These are phyloP conservation scores for Draba incana DNA, from an alignment of 345 rosid species.

Conservation along the genomic window DNA sequence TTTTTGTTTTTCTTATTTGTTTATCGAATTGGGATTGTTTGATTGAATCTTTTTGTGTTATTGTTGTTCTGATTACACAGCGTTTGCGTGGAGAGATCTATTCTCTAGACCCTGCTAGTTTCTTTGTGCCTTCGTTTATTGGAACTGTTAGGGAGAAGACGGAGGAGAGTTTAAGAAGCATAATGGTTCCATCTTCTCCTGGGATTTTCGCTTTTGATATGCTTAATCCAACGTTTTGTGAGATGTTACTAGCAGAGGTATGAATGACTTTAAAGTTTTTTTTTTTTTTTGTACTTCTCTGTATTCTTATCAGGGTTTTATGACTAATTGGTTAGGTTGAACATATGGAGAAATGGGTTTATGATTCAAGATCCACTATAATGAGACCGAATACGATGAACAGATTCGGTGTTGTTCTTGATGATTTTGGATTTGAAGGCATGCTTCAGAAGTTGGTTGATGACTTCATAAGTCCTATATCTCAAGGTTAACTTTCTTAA, in stretches of 20 bases:
- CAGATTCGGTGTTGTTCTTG: slow-evolving; percentile 89
- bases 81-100: slow-evolving; percentile 73
- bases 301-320: slow-evolving; percentile 1
- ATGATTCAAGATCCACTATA: slow-evolving; percentile 63
- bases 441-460: slow-evolving; percentile 90
- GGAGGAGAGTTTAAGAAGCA: slow-evolving; percentile 65
- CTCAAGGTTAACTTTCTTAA: slow-evolving; percentile 55
- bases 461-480: slow-evolving; percentile 74
- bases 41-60: slow-evolving; percentile 16
- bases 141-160: slow-evolving; percentile 60
- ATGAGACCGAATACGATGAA: slow-evolving; percentile 99
- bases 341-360: slow-evolving; percentile 86
- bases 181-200: slow-evolving; percentile 57
- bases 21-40: slow-evolving; percentile 7
- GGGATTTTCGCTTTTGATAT: slow-evolving; percentile 85
- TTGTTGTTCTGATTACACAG: slow-evolving; percentile 45
- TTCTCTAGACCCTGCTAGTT: slow-evolving; percentile 53
- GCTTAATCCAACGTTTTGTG: slow-evolving; percentile 76
- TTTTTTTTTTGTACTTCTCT: slow-evolving; percentile 52
- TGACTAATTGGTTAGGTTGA: slow-evolving; percentile 59
- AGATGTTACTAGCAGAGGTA: slow-evolving; percentile 79
- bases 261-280: slow-evolving; percentile 36
- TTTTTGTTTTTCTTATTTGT: neutral
- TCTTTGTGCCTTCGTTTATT: slow-evolving; percentile 81
- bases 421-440: slow-evolving; percentile 86